Percentiles rank a stretch among this genome's conserved stretches.
Evolutionary conservation across 1,284 basidiomycete genomes (phyloP).

Genomic region (Schizophyllum amplum): DNA sequence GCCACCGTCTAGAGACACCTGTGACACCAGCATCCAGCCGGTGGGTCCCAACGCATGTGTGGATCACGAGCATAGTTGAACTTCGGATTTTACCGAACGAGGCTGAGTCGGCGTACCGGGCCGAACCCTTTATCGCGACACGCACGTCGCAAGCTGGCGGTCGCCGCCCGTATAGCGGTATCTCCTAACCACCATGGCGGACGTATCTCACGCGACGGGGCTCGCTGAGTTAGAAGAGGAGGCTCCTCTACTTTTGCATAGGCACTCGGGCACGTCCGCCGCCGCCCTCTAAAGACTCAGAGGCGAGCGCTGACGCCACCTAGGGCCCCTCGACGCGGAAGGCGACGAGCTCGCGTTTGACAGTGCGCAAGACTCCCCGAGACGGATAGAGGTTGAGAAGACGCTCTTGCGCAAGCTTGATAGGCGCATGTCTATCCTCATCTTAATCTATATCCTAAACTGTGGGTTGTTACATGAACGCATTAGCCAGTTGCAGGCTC

Average conservation of each 20-base stretch:
- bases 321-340: neutral
- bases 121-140: neutral
- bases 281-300: neutral
- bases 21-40: too few species aligned
- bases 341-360: neutral
- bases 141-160: neutral
- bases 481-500: too few species aligned
- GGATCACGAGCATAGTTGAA: neutral
- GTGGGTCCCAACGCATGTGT: too few species aligned
- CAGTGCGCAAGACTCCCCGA: neutral
- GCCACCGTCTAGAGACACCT: too few species aligned
- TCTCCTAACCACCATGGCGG: neutral
- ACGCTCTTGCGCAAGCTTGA: constrained; percentile 56
- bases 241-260: neutral
- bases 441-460: constrained; percentile 63
- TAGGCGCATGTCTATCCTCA: constrained; percentile 52
- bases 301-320: neutral
- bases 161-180: neutral
- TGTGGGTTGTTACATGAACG: too few species aligned
- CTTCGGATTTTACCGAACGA: neutral
- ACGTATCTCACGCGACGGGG: neutral
- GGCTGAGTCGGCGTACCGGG: neutral
- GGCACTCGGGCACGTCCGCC: neutral
- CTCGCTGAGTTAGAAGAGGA: neutral
- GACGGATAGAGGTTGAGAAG: constrained; percentile 37